phyloP scores from a whole-genome alignment of 1,284 basidiomycete genomes.

The Coniophora puteana region DNA sequence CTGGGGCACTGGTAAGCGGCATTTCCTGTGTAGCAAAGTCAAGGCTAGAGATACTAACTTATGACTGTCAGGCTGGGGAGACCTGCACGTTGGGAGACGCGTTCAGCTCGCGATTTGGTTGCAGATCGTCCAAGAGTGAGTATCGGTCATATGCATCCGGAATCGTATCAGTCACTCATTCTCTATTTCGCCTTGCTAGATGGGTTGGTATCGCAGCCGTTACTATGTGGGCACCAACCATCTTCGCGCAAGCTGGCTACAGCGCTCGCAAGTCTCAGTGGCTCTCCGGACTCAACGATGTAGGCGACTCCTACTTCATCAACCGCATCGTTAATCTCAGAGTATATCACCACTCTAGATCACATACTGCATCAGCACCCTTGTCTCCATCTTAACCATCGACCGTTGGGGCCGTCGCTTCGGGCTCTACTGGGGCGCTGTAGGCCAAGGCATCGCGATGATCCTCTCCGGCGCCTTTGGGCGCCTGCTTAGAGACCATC shows the following conservation, averaged over 20 bases:
- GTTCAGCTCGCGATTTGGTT: conserved; percentile 48
- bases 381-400: conserved; percentile 42
- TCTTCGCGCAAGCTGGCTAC: conserved; percentile 45
- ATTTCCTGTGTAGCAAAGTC: no score
- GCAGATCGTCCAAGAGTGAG: conserved; percentile 47
- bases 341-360: no score
- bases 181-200: conserved; percentile 14
- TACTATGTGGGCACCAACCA: conserved; percentile 47
- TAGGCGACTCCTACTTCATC: conserved; percentile 23
- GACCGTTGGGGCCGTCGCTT: conserved; percentile 46
- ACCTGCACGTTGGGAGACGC: conserved; percentile 41
- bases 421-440: conserved; percentile 40
- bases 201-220: conserved; percentile 50
- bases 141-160: no score
- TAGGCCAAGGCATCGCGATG: conserved; percentile 27
- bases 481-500: conserved; percentile 39
- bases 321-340: no score
- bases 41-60: no score
- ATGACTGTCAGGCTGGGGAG: conserved; percentile 37
- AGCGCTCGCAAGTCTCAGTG: conserved; percentile 41
- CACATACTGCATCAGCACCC: conserved; percentile 43
- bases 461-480: conserved; percentile 43
- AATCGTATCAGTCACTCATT: no score
- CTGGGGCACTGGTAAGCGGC: conserved; percentile 33
- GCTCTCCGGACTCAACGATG: conserved; percentile 45